phyloP scores from a whole-genome alignment of 768 basidiomycete genomes.

The Cyclocybe cylindracea region DNA sequence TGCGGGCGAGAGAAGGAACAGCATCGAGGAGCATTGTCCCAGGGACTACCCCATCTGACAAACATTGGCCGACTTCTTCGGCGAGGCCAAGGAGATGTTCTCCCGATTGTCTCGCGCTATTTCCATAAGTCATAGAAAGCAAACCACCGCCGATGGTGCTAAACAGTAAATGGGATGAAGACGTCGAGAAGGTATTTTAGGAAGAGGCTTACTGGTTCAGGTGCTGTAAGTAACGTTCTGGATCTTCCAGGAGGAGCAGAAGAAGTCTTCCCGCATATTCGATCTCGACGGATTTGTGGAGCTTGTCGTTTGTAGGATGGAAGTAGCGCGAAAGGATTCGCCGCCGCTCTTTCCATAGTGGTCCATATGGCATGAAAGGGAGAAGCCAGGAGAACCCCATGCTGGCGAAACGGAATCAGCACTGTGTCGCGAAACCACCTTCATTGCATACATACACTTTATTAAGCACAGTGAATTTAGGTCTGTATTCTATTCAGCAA shows the following conservation, averaged over 20 bases:
- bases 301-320: constrained; percentile 25
- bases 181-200: background rate
- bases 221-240: constrained; percentile 35
- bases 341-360: constrained; percentile 37
- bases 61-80: constrained; percentile 32
- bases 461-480: constrained; percentile 15
- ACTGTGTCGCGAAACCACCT: background rate
- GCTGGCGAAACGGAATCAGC: constrained; percentile 14
- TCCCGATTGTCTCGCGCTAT: constrained; percentile 32
- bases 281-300: constrained; percentile 20
- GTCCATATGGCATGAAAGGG: constrained; percentile 37
- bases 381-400: constrained; percentile 41
- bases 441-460: constrained; percentile 14
- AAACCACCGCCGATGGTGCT: constrained; percentile 41
- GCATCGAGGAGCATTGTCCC: constrained; percentile 41
- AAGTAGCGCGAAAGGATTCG: constrained; percentile 41
- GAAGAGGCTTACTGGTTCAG: constrained; percentile 32
- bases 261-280: constrained; percentile 31
- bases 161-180: background rate
- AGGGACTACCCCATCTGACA: constrained; percentile 28
- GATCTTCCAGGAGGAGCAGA: constrained; percentile 27
- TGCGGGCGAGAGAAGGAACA: constrained; percentile 29
- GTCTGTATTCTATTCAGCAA: constrained; percentile 2
- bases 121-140: constrained; percentile 43
- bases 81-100: constrained; percentile 43